These are phyloP conservation scores for Neopestalotiopsis sp. DNA, from an alignment of 2,329 filamentous ascomycete species.

Conservation along the genomic window DNA sequence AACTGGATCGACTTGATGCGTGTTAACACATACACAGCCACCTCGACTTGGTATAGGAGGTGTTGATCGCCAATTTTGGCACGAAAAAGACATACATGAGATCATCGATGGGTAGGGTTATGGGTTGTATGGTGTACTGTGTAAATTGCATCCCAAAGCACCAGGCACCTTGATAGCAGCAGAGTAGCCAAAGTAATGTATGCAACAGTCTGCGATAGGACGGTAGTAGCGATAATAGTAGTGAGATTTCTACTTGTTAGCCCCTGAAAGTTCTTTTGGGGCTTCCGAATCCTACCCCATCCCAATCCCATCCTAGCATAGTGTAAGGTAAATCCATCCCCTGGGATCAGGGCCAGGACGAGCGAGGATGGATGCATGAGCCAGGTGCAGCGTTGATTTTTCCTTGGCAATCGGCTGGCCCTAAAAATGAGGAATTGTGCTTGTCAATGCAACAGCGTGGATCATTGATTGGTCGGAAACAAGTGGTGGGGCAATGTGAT, in stretches of 20 bases:
- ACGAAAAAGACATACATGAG: background rate
- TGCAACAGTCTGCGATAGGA: background rate
- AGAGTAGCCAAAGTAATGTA: background rate
- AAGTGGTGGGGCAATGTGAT: background rate
- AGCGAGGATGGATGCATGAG: background rate
- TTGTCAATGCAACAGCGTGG: slow-evolving; percentile 4
- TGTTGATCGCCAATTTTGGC: slow-evolving; percentile 7
- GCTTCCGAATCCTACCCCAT: background rate
- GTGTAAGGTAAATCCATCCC: no score
- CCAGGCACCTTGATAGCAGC: background rate
- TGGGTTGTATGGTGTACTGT: background rate
- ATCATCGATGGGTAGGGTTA: slow-evolving; percentile 9
- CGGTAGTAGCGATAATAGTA: background rate
- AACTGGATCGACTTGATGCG: slow-evolving; percentile 1
- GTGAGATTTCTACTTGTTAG: background rate
- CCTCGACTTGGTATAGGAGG: slow-evolving; percentile 6
- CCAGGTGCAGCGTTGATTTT: background rate
- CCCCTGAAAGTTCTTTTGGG: slow-evolving; percentile 1
- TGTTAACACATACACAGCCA: slow-evolving; percentile 4
- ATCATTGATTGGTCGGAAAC: background rate
- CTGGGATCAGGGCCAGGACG: no score
- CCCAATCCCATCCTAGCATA: background rate
- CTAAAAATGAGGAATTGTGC: background rate
- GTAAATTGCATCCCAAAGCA: background rate
- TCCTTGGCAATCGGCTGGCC: background rate